phyloP scores from a whole-genome alignment of 1,284 basidiomycete genomes.

The Amylostereum chailletii region DNA sequence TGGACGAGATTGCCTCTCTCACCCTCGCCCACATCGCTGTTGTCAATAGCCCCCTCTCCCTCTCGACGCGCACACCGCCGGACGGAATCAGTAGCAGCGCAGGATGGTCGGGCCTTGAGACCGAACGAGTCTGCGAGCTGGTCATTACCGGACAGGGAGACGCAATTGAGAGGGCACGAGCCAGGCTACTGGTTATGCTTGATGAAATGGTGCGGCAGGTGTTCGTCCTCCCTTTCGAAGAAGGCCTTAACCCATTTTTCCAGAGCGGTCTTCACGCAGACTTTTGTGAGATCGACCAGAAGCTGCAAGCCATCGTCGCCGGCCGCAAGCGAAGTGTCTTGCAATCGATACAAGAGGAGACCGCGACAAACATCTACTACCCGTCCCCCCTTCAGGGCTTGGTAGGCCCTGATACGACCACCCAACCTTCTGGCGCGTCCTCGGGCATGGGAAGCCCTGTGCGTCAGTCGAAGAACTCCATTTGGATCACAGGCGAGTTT shows the following conservation, averaged over 20 bases:
- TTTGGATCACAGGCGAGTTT: conserved; percentile 98
- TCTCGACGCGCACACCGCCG: conserved; percentile 65
- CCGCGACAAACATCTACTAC: conserved; percentile 93
- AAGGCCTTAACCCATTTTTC: conserved; percentile 7
- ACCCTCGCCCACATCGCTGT: conserved; percentile 88
- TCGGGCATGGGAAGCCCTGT: conserved; percentile 17
- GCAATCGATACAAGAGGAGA: conserved; percentile 95
- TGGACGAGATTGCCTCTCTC: conserved; percentile 88
- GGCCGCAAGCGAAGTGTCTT: conserved; percentile 84
- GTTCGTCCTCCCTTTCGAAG: background rate
- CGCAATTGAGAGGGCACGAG: conserved; percentile 85
- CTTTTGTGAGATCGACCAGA: conserved; percentile 90
- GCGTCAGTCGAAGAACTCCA: conserved; percentile 61
- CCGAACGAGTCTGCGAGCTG: conserved; percentile 88
- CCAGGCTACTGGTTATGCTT: conserved; percentile 86
- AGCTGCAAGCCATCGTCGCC: conserved; percentile 87
- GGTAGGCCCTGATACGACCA: conserved; percentile 52
- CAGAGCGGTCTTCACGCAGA: conserved; percentile 88
- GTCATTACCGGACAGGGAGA: conserved; percentile 85
- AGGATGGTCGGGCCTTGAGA: conserved; percentile 85
- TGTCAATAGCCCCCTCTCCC: conserved; percentile 67
- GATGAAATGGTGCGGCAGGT: conserved; percentile 76
- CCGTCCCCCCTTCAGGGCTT: conserved; percentile 88
- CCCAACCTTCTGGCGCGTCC: background rate
- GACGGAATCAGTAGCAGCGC: conserved; percentile 68